phyloP scores from a whole-genome alignment of 2,329 filamentous ascomycete species.

The Harringtonia aguacate region DNA sequence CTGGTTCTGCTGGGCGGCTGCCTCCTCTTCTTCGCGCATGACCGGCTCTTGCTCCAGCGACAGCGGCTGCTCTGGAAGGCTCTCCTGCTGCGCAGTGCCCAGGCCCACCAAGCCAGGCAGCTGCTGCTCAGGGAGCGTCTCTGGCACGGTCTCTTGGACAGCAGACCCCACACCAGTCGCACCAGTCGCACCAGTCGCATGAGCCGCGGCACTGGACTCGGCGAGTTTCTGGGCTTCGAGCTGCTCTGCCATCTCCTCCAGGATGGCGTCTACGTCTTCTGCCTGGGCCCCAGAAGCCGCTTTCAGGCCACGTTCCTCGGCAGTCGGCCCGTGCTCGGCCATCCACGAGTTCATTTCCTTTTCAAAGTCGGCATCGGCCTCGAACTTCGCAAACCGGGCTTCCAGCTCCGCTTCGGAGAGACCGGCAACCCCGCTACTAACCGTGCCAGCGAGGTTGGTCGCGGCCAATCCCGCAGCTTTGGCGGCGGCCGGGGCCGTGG shows the following conservation, averaged over 20 bases:
- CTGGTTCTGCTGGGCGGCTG: slow-evolving; percentile 15
- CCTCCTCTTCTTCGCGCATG: too few relatives aligned
- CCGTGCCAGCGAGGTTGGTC: neutral
- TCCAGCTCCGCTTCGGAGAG: slow-evolving; percentile 11
- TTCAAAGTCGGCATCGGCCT: slow-evolving; percentile 13
- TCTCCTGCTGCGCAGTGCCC: slow-evolving; percentile 14
- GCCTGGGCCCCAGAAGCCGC: slow-evolving; percentile 3
- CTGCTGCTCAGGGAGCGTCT: neutral
- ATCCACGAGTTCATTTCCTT: slow-evolving; percentile 21
- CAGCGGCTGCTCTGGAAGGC: neutral
- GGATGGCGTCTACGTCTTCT: slow-evolving; percentile 13
- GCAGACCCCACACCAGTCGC: neutral
- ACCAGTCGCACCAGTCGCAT: too few relatives aligned
- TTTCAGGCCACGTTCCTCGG: slow-evolving; percentile 5
- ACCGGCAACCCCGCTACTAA: slow-evolving; percentile 1
- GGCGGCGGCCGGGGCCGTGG: too few relatives aligned
- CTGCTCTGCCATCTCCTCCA: slow-evolving; percentile 15
- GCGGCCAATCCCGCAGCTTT: neutral
- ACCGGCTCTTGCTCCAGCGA: neutral
- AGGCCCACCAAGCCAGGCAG: too few relatives aligned
- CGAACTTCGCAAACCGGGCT: slow-evolving; percentile 9
- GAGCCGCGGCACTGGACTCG: neutral
- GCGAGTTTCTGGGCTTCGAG: slow-evolving; percentile 3
- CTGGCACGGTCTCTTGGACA: neutral
- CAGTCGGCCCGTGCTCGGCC: slow-evolving; percentile 17